These are phyloP conservation scores for Brassica hybrid DNA, from an alignment of 441 rosid genomes.

Conservation along the genomic window DNA sequence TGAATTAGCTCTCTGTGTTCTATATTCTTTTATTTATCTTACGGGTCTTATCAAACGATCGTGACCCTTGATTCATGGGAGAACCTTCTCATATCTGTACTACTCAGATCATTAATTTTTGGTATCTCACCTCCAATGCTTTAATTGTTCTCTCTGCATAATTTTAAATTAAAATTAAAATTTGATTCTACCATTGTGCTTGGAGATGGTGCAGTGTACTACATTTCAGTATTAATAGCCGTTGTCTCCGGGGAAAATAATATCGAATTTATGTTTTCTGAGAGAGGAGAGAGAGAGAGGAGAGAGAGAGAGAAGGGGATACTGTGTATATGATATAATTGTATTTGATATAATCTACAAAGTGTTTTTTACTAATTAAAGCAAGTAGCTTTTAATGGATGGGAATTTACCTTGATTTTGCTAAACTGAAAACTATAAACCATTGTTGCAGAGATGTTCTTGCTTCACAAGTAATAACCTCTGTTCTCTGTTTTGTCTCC, in stretches of 20 bases:
- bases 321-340: neutral
- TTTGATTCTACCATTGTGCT: conserved; percentile 43
- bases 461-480: conserved; percentile 22
- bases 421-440: conserved; percentile 21
- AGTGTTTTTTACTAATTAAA: conserved; percentile 35
- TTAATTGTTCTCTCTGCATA: no score
- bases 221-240: conserved; percentile 69
- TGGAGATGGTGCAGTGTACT: conserved; percentile 61
- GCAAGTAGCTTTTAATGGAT: conserved; percentile 30
- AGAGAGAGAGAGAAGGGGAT: neutral
- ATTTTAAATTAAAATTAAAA: no score
- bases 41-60: no score
- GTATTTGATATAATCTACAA: conserved; percentile 18
- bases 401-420: conserved; percentile 31
- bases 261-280: conserved; percentile 39
- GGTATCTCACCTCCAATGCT: no score
- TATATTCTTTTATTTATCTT: no score
- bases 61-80: no score
- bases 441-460: conserved; percentile 22
- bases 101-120: no score
- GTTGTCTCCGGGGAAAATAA: conserved; percentile 61
- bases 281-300: conserved; percentile 11
- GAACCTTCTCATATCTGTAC: no score
- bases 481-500: conserved; percentile 34
- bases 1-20: no score